A percentile compares a stretch with the other conserved stretches of the same genome.
phyloP scores from a whole-genome alignment of 1,284 basidiomycete genomes.

The Trametes hirsuta region DNA sequence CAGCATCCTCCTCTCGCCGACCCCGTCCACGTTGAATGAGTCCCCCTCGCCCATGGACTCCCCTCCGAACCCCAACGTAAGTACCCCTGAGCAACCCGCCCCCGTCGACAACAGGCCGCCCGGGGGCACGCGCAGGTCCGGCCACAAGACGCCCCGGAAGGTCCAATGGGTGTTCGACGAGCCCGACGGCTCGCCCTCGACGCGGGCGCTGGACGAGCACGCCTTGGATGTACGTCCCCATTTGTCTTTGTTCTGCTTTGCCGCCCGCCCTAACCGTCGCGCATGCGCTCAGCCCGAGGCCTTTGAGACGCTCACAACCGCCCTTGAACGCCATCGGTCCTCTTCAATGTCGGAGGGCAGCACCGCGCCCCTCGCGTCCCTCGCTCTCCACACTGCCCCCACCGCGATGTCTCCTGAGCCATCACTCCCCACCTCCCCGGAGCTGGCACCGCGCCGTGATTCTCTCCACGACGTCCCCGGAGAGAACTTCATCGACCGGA shows the following conservation, averaged over 20 bases:
- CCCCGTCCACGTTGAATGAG: conserved; percentile 20
- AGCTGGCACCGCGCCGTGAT: conserved; percentile 9
- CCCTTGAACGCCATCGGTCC: conserved; percentile 43
- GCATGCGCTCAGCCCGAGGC: conserved; percentile 45
- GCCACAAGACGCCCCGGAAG: conserved; percentile 48
- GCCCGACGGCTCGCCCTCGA: conserved; percentile 9
- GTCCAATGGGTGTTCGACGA: conserved; percentile 48
- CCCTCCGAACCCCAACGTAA: conserved; percentile 6
- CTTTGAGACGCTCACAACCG: conserved; percentile 51
- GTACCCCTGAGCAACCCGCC: not conserved
- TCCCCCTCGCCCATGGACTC: conserved; percentile 22
- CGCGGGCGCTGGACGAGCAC: conserved; percentile 47
- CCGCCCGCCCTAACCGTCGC: not conserved
- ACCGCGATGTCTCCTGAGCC: conserved; percentile 27
- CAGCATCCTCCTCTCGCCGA: conserved; percentile 25
- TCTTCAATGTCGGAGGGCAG: conserved; percentile 21
- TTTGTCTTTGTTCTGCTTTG: not conserved
- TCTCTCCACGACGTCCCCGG: conserved; percentile 30
- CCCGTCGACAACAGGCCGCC: conserved; percentile 24
- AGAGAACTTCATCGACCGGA: conserved; percentile 35
- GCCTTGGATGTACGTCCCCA: conserved; percentile 47
- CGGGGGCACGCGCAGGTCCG: conserved; percentile 35
- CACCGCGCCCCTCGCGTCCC: not conserved
- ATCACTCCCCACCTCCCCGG: conserved; percentile 22
- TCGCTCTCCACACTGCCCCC: conserved; percentile 8